A percentile compares a stretch with the other conserved stretches of the same genome.
Evolutionary conservation across 2,329 filamentous ascomycete species (phyloP).

Genomic region (Lizonia empirigonia): DNA sequence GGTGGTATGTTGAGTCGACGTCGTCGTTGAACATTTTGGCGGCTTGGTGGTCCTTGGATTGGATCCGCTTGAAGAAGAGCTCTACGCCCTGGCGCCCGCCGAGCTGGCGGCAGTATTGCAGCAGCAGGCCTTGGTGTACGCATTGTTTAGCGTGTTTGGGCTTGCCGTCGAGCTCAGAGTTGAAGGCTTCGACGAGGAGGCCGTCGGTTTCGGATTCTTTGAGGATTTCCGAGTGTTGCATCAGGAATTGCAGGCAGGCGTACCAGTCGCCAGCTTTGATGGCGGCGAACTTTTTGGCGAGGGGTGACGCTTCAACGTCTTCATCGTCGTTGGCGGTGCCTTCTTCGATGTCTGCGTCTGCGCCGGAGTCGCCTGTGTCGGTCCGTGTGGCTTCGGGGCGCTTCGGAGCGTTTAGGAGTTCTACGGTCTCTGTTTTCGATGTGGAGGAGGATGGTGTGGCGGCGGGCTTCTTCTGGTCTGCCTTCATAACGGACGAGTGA

Average conservation of each 20-base stretch:
- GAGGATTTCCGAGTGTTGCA: slow-evolving; percentile 77
- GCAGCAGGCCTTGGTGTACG: slow-evolving; percentile 87
- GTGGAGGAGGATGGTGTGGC: slow-evolving; percentile 33
- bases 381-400: slow-evolving; percentile 44
- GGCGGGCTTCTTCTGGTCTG: slow-evolving; percentile 28
- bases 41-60: slow-evolving; percentile 85
- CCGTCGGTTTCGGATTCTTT: slow-evolving; percentile 88
- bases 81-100: slow-evolving; percentile 87
- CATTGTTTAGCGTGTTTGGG: slow-evolving; percentile 81
- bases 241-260: slow-evolving; percentile 75
- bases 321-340: slow-evolving; percentile 62
- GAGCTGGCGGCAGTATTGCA: slow-evolving; percentile 93
- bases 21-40: slow-evolving; percentile 91
- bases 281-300: slow-evolving; percentile 80
- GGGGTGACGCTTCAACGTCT: slow-evolving; percentile 74
- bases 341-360: slow-evolving; percentile 67
- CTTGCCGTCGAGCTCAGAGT: slow-evolving; percentile 77
- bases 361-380: slow-evolving; percentile 59
- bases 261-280: slow-evolving; percentile 79
- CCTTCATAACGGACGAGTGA: slow-evolving; percentile 72
- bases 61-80: slow-evolving; percentile 96
- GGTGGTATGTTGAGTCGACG: slow-evolving; percentile 83
- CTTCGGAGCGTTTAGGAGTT: slow-evolving; percentile 74
- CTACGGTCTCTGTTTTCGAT: slow-evolving; percentile 52
- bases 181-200: slow-evolving; percentile 88